phyloP scores from a whole-genome alignment of 805 yeast species.

The Candida alai region DNA sequence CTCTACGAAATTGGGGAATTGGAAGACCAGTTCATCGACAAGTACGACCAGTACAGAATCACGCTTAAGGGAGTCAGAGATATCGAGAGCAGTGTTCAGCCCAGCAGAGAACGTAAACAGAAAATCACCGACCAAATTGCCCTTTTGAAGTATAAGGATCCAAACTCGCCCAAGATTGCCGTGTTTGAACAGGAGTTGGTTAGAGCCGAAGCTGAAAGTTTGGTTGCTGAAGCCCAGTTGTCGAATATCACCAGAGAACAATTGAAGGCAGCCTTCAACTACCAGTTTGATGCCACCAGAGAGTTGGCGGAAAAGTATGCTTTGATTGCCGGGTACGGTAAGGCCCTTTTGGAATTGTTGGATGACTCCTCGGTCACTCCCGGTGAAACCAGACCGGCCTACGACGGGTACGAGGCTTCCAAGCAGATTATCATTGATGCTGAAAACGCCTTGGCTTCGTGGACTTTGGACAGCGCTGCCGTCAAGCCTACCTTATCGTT shows the following conservation, averaged over 20 bases:
- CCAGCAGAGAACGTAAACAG: constrained; percentile 81
- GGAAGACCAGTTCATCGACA: constrained; percentile 83
- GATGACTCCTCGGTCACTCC: constrained; percentile 87
- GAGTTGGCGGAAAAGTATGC: constrained; percentile 85
- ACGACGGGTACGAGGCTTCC: constrained; percentile 85
- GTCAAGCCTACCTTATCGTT: constrained; percentile 78
- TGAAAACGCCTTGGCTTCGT: constrained; percentile 74
- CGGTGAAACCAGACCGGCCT: constrained; percentile 88
- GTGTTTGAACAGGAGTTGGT: constrained; percentile 86
- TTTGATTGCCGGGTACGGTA: constrained; percentile 85
- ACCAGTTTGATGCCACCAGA: constrained; percentile 80
- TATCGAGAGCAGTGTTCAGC: constrained; percentile 84
- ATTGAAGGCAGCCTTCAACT: constrained; percentile 77
- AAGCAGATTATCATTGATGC: constrained; percentile 85
- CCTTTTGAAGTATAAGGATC: constrained; percentile 78
- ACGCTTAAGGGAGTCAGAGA: constrained; percentile 78
- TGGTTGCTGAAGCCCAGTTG: constrained; percentile 89
- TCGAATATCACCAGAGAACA: constrained; percentile 86
- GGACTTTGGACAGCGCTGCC: constrained; percentile 82
- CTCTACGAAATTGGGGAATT: constrained; percentile 80
- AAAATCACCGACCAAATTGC: constrained; percentile 85
- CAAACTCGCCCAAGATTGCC: constrained; percentile 75
- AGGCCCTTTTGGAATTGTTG: constrained; percentile 75
- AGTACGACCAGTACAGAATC: constrained; percentile 81
- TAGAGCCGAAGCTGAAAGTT: constrained; percentile 86